Evolutionary conservation across 331 rosid genomes (phyloP), one percentile per base, ranked within the genome.

Genomic region (Prunus yedoensis): DNA sequence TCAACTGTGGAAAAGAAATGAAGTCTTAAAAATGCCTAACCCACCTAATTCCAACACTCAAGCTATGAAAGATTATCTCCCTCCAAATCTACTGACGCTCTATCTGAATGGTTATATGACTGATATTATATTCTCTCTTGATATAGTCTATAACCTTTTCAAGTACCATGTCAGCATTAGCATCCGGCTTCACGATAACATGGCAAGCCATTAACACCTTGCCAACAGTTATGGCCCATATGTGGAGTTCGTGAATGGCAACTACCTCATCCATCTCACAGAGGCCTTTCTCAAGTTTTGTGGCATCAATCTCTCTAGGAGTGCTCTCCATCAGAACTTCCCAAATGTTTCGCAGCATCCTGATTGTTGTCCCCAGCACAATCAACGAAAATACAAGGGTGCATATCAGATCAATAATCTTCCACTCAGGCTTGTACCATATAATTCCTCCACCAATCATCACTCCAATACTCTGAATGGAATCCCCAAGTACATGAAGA

Each of bases 321-420:
- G 91, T 87, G 78, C 91, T 87, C 84, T 87, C 91, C 91, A 87
- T 87, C 68, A 87, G 76, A 75, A 87, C 89, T 81, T 87, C 91
- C 23, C 81, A 72, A 72, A 87, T 87, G 78, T 76, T 87, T 41
- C 91, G 76, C 70, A 87, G 74, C 89, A 87, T 87, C 76, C 86
- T 73, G 75, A 87, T 73, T 8, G 91, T 87, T 45, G 91, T 88
- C 64, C 54, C 72, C 25, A 88, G 74, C 70, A 88, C 91, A 15
- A 88, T 70, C 20, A 43, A 78, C 16, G 89, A 88, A 75, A 88
- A 88, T 32, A 79, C 68, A 23, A 88, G 87, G 6, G 91, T 85
- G 78, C 89, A 88, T 71, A 88, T 88, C 68, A 88, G 80, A 71
- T 88, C 91, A 47, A 88, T 68, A 67, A 83, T 81, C 91, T 73